Evolutionary conservation across 2,329 filamentous ascomycete genomes (phyloP), one percentile per base, ranked within the genome.

Genomic region (Remersonia thermophila): DNA sequence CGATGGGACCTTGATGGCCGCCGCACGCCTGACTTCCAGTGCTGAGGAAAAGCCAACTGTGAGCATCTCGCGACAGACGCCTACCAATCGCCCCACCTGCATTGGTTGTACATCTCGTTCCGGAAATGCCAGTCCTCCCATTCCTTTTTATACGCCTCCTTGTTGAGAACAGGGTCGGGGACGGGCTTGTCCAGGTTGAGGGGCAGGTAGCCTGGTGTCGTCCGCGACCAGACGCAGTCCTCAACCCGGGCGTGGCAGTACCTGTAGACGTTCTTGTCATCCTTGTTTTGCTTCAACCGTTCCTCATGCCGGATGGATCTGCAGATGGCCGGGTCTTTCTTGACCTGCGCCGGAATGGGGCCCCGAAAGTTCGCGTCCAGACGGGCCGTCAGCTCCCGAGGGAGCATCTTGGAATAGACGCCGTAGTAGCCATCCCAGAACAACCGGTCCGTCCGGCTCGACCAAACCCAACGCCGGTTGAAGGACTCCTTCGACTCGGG

Each of bases 131-230:
- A n/a, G n/a, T n/a, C n/a, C n/a, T n/a, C n/a, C n/a, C n/a, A n/a
- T n/a, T n/a, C n/a, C n/a, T n/a, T n/a, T n/a, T n/a, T 16, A 33
- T 33, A 37, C 13, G 10, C 30, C n/a, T 31, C 8, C 15, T 6
- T 3, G 13, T 45, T 13, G 2, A 39, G 4, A 4, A 9, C 11
- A 20, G 35, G 33, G 27, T 45, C 33, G 2, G 32, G 38, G 7
- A 37, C 7, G 2, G 40, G 40, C 26, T 38, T 10, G 34, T 45
- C 43, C 2, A 35, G 26, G 30, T 41, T 39, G 27, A 43, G 41
- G 1, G 36, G 33, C 7, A 12, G 15, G 9, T 16, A 11, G 10
- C 8, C 20, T 12, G 30, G 32, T 1, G 40, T 45, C 15, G 17
- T 12, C 17, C 42, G 25, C 2, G 42, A 42, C 4, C 3, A n/a